These are phyloP conservation scores for Myxozyma mucilagina DNA, from an alignment of 805 yeast species.

Conservation along the genomic window DNA sequence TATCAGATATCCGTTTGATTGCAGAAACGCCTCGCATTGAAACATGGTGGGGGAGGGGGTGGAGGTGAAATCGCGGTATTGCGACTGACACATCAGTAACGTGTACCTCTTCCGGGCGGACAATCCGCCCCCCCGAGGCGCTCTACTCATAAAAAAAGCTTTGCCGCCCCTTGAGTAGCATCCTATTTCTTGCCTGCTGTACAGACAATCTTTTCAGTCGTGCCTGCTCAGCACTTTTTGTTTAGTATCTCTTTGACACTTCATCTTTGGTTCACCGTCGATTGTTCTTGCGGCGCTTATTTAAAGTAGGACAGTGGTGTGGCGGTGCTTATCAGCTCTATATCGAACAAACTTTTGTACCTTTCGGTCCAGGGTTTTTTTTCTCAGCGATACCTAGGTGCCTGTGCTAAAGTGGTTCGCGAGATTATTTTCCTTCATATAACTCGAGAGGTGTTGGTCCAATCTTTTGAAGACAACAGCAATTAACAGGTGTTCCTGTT, in stretches of 20 bases:
- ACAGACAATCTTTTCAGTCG: background rate
- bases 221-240: background rate
- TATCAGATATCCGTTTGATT: too few species aligned
- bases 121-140: background rate
- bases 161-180: background rate
- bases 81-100: background rate
- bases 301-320: background rate
- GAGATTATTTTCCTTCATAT: background rate
- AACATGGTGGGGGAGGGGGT: too few species aligned
- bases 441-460: background rate
- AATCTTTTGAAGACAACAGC: background rate
- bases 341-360: background rate
- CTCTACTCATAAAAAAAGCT: background rate
- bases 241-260: background rate
- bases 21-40: too few species aligned
- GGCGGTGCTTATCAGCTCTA: constrained; percentile 16
- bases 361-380: background rate
- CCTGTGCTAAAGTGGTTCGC: background rate
- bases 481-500: background rate
- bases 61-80: too few species aligned
- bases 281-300: background rate
- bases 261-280: background rate
- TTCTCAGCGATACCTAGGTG: background rate
- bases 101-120: background rate
- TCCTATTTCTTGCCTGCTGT: background rate